Percentiles rank a stretch among this genome's conserved stretches.
Evolutionary conservation across 2,329 filamentous ascomycete species (phyloP).

Genomic region (Aaosphaeria arxii): DNA sequence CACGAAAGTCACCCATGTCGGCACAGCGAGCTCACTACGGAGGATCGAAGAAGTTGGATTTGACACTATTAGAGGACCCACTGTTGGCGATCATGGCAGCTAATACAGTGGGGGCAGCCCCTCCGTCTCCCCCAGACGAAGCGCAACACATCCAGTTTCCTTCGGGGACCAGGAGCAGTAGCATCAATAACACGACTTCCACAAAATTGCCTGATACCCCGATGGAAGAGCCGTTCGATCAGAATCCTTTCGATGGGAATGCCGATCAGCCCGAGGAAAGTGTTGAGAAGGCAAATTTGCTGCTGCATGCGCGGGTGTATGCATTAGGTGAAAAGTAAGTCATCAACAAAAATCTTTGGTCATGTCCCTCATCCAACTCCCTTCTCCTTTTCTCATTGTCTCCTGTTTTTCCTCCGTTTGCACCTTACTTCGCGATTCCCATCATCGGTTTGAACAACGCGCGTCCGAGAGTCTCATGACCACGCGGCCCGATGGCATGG

Average conservation of each 20-base stretch:
- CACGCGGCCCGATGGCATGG: too few relatives aligned
- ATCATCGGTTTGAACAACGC: too few relatives aligned
- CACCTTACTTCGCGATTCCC: neutral
- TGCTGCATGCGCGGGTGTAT: conserved; percentile 49
- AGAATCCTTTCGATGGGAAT: conserved; percentile 27
- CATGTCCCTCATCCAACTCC: conserved; percentile 4
- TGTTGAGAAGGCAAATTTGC: conserved; percentile 39
- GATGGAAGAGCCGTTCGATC: conserved; percentile 30
- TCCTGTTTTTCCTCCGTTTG: too few relatives aligned
- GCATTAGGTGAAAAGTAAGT: conserved; percentile 50
- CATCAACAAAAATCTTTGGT: conserved; percentile 5
- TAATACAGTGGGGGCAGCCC: conserved; percentile 15
- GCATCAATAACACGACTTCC: conserved; percentile 3
- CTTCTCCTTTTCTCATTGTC: neutral
- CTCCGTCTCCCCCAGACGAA: conserved; percentile 25
- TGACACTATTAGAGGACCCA: conserved; percentile 36
- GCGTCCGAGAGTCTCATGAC: too few relatives aligned
- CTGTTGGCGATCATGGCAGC: conserved; percentile 32
- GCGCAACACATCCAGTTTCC: conserved; percentile 20
- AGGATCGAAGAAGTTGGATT: conserved; percentile 24
- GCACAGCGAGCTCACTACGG: conserved; percentile 11
- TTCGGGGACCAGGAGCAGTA: conserved; percentile 7
- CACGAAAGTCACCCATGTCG: conserved; percentile 15
- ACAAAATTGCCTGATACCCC: conserved; percentile 29
- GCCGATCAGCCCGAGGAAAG: conserved; percentile 33